Evolutionary conservation across 768 basidiomycete species (phyloP), one percentile per base, ranked within the genome.

Genomic region (Sarcomyxa edulis): DNA sequence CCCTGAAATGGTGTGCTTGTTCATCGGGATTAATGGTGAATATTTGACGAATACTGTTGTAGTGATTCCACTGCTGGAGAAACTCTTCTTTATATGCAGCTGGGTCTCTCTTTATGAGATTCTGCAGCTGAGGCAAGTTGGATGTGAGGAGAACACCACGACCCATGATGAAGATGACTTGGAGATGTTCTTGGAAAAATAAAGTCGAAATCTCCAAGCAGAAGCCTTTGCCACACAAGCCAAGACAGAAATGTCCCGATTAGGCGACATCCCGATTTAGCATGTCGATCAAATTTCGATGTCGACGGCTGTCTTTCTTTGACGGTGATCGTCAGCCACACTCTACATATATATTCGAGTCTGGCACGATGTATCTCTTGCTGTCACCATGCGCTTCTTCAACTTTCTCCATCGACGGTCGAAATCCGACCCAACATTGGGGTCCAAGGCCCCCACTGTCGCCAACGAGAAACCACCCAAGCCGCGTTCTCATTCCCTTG

Each of bases 1-100:
- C 92, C 42, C 81, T 66, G 51, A 94, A 94, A 47, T 88, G 79
- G 23, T 82, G 69, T 0, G 85, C 84, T 51, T 94, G 86, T 52
- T 94, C 92, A 52, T 81, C 78, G 2, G 93, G 89, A 53, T 80
- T 81, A 43, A 84, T 68, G 50, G 74, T 72, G 52, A 93, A 92
- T 46, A 99, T 86, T 51, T 90, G 78, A 23, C 88, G 78, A 39
- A 86, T 81, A 47, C 81, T 86, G 49, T 86, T 78, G 63, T 94
- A 98, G 59, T 95, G 90, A 44, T 88, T 89, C 84, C 92, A 96
- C 71, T 99, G 95, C 47, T 91, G 91, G 11, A 93, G 56, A 50
- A 98, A 99, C 51, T 99, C 96, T 45, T 98, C 95, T 56, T 78
- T 85, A 68, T 99, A 98, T 0, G 78, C 82, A 7, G 66, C 60